Conservation (phyloP, 192 early-diverging fungal genomes). For the Dissophora globulifera region DNA sequence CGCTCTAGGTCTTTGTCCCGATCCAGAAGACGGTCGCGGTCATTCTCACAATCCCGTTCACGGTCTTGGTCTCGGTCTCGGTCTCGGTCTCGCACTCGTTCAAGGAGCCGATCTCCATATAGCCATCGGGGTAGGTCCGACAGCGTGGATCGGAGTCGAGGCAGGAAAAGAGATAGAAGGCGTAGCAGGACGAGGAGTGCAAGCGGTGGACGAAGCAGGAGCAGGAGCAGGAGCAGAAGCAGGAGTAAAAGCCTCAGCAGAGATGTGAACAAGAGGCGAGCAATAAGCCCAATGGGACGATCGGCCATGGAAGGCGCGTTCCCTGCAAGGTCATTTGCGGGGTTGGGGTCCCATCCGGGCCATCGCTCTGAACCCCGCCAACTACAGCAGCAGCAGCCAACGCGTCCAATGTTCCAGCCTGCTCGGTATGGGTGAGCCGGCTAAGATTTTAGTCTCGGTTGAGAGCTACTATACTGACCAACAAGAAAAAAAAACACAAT, state of each 20-base stretch:
- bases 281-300: constrained; percentile 4
- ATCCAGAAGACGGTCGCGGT: neutral
- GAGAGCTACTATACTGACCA: too few relatives aligned
- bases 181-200: constrained; percentile 1
- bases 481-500: too few relatives aligned
- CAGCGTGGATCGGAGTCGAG: neutral
- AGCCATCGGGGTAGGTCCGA: neutral
- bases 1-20: neutral
- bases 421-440: neutral
- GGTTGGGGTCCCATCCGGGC: neutral
- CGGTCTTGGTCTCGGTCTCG: constrained; percentile 11
- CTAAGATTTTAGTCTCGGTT: too few relatives aligned
- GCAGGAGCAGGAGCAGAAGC: constrained; percentile 2
- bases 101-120: constrained; percentile 15
- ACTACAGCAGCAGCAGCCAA: constrained; percentile 6
- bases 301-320: constrained; percentile 10
- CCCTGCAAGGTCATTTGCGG: constrained; percentile 18
- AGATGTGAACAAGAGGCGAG: neutral
- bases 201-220: neutral
- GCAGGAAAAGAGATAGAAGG: constrained; percentile 3
- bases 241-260: constrained; percentile 2
- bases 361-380: neutral
- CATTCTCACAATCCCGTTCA: neutral
- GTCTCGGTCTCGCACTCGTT: too few relatives aligned
- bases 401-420: constrained; percentile 5